These are phyloP conservation scores for Lomentospora prolificans DNA, from an alignment of 2,329 filamentous ascomycete species.

Conservation along the genomic window DNA sequence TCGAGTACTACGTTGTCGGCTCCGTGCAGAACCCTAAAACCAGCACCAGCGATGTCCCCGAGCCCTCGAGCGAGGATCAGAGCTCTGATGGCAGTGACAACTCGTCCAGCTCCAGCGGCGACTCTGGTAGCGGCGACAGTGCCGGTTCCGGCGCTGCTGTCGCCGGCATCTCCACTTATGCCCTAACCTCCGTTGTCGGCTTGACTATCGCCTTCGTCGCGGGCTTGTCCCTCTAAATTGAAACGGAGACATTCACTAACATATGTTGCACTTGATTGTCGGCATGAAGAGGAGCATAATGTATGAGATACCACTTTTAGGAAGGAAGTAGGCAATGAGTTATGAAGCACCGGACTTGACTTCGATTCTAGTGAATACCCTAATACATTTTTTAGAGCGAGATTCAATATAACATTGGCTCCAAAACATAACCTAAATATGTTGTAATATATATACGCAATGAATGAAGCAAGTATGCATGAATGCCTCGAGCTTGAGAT, in stretches of 20 bases:
- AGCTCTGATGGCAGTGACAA: slow-evolving; percentile 1
- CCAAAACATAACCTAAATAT: background rate
- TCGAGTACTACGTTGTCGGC: slow-evolving; percentile 16
- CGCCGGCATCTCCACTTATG: slow-evolving; percentile 14
- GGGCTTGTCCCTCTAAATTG: slow-evolving; percentile 24
- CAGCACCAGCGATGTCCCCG: slow-evolving; percentile 8
- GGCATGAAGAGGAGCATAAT: background rate
- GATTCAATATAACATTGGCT: slow-evolving; percentile 3
- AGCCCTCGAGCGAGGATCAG: background rate
- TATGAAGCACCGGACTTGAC: slow-evolving; percentile 7
- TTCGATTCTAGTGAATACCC: slow-evolving; percentile 11
- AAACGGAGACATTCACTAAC: background rate
- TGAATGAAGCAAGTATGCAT: background rate
- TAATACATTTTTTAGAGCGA: slow-evolving; percentile 9
- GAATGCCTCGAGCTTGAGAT: slow-evolving; percentile 4
- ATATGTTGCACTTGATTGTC: background rate
- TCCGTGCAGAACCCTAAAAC: slow-evolving; percentile 18
- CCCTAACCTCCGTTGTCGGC: slow-evolving; percentile 25
- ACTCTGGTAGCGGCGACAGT: background rate
- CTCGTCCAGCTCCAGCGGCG: slow-evolving; percentile 10
- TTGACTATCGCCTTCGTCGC: slow-evolving; percentile 28
- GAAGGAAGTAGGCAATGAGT: background rate
- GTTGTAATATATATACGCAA: slow-evolving; percentile 10
- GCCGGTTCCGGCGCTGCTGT: slow-evolving; percentile 14
- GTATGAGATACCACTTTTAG: background rate